These are phyloP conservation scores for Clarireedia homoeocarpa DNA, from an alignment of 2,329 filamentous ascomycete species.

Conservation along the genomic window DNA sequence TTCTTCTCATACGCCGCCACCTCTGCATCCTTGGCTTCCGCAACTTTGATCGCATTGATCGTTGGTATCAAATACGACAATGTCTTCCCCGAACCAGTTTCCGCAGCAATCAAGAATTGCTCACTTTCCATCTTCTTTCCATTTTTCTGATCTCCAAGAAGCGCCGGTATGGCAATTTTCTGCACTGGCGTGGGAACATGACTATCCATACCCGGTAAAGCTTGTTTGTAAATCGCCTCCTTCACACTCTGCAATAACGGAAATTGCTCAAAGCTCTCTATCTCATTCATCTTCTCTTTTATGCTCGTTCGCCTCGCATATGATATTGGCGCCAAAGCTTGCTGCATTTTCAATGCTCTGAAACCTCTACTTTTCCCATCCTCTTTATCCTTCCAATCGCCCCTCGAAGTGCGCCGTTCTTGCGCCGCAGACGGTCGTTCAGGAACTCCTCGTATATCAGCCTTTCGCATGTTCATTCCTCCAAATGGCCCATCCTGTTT, in stretches of 20 bases:
- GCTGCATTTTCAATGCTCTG: constrained; percentile 93
- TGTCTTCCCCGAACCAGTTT: constrained; percentile 96
- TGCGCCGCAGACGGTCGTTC: constrained; percentile 26
- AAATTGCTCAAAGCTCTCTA: constrained; percentile 77
- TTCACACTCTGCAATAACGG: constrained; percentile 64
- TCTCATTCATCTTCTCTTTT: constrained; percentile 50
- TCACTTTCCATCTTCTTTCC: constrained; percentile 29
- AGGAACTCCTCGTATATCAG: constrained; percentile 36
- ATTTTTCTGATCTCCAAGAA: constrained; percentile 49
- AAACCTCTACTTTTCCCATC: constrained; percentile 31
- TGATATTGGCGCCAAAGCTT: constrained; percentile 64
- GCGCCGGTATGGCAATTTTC: constrained; percentile 74
- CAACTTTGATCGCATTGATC: constrained; percentile 76
- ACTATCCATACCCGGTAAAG: constrained; percentile 65
- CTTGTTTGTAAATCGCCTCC: constrained; percentile 63
- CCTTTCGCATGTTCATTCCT: constrained; percentile 48
- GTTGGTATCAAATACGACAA: constrained; percentile 83
- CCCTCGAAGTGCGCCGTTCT: constrained; percentile 10
- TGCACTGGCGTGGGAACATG: constrained; percentile 84
- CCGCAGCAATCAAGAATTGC: constrained; percentile 78
- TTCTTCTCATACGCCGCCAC: constrained; percentile 52
- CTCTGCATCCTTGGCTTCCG: constrained; percentile 53
- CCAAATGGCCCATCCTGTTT: constrained; percentile 46
- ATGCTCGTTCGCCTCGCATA: constrained; percentile 56
- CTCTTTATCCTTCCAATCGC: constrained; percentile 20